These are phyloP conservation scores for Cercospora canescens DNA, from an alignment of 2,329 filamentous ascomycete genomes.

Conservation along the genomic window DNA sequence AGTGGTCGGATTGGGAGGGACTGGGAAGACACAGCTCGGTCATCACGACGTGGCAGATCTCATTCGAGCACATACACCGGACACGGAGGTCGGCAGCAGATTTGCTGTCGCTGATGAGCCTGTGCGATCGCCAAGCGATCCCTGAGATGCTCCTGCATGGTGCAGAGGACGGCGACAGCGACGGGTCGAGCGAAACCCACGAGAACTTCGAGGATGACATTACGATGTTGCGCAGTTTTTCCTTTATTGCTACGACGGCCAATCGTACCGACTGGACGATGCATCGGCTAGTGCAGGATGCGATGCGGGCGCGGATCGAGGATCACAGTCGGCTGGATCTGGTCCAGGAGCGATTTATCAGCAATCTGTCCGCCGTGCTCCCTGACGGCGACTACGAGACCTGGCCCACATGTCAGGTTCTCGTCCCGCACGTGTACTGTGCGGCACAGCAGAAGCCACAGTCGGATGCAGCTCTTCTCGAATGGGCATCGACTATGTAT, in stretches of 20 bases:
- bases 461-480: background rate
- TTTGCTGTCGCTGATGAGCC: conserved; percentile 50
- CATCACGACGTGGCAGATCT: conserved; percentile 28
- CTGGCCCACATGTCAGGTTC: background rate
- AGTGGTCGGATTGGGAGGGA: conserved; percentile 18
- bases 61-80: conserved; percentile 24
- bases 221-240: background rate
- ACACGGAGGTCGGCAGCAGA: conserved; percentile 37
- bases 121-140: conserved; percentile 40
- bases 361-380: background rate
- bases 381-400: background rate
- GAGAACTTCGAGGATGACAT: background rate
- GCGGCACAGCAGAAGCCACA: background rate
- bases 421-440: background rate
- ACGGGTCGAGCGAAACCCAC: background rate
- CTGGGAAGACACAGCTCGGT: conserved; percentile 21
- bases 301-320: background rate
- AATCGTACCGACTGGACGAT: background rate
- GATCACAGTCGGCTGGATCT: background rate
- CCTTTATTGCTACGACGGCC: background rate
- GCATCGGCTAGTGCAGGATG: background rate
- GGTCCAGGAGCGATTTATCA: background rate
- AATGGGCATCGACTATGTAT: background rate
- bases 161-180: background rate
- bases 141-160: conserved; percentile 9